Percentiles rank a stretch among this genome's conserved stretches.
Conservation (phyloP, 2,329 filamentous ascomycete species). For the Diaporthe sp. region DNA sequence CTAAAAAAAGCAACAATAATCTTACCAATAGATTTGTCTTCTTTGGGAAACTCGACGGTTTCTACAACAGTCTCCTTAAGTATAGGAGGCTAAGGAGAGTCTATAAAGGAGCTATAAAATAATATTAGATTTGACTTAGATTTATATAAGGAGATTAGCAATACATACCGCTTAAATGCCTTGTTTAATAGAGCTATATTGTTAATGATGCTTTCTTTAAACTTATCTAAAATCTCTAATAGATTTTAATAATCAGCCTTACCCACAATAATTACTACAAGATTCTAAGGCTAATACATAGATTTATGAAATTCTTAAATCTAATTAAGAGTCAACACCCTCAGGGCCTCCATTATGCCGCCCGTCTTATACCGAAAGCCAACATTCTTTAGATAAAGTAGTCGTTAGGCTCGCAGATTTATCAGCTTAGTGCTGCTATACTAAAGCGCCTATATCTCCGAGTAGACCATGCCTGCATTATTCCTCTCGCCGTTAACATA, state of each 20-base stretch:
- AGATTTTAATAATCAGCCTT: conserved; percentile 87
- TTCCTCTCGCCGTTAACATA: conserved; percentile 93
- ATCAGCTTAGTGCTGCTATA: conserved; percentile 88
- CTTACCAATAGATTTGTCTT: conserved; percentile 93
- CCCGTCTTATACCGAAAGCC: conserved; percentile 99
- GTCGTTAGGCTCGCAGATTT: conserved; percentile 81
- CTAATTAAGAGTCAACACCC: conserved; percentile 85
- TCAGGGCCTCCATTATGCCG: conserved; percentile 92
- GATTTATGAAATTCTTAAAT: conserved; percentile 95
- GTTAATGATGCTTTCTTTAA: conserved; percentile 87
- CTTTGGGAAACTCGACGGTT: conserved; percentile 91
- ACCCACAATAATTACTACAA: conserved; percentile 91
- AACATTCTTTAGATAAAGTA: conserved; percentile 88
- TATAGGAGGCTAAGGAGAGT: conserved; percentile 81
- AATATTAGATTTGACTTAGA: too few relatives aligned
- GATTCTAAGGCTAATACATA: conserved; percentile 98
- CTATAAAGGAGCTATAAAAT: conserved; percentile 67
- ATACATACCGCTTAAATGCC: conserved; percentile 77
- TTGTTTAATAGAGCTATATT: conserved; percentile 80
- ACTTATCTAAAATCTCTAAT: conserved; percentile 83
- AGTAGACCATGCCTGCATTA: conserved; percentile 97
- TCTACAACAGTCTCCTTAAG: conserved; percentile 79
- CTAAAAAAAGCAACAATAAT: conserved; percentile 88
- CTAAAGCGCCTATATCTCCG: conserved; percentile 97
- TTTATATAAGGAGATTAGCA: too few relatives aligned